phyloP scores from a whole-genome alignment of 177 flowering plant species.

The Vitis hybrid region DNA sequence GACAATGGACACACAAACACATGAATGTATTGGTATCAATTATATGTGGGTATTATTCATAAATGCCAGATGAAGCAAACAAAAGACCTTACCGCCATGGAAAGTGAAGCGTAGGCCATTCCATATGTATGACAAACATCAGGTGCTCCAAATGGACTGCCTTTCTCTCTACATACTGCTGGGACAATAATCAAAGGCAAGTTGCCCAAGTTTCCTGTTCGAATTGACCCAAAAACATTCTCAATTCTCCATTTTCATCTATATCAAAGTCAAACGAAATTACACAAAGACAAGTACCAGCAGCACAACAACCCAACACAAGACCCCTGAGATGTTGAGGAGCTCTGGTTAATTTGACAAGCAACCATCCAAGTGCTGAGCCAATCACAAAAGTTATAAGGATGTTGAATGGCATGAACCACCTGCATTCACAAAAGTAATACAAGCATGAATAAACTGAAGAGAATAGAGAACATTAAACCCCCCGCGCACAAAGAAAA shows the following conservation, averaged over 20 bases:
- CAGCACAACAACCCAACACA: slow-evolving; percentile 35
- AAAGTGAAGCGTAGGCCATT: slow-evolving; percentile 66
- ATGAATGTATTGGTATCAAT: too few species aligned
- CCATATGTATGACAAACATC: slow-evolving; percentile 50
- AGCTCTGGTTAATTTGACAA: slow-evolving; percentile 22
- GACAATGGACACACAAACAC: too few species aligned
- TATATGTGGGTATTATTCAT: too few species aligned
- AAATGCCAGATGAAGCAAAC: background rate
- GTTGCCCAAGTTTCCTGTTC: slow-evolving; percentile 75
- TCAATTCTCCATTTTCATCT: background rate
- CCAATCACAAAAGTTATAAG: slow-evolving; percentile 32
- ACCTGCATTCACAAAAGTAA: slow-evolving; percentile 15
- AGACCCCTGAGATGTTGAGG: slow-evolving; percentile 31
- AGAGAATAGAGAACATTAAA: too few species aligned
- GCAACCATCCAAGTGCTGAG: slow-evolving; percentile 28
- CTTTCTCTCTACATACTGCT: slow-evolving; percentile 72
- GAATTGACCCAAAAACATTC: slow-evolving; percentile 3
- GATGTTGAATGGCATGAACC: slow-evolving; percentile 44
- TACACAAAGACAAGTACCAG: slow-evolving; percentile 16
- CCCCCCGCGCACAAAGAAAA: too few species aligned
- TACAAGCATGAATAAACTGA: background rate
- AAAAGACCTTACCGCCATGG: slow-evolving; percentile 65
- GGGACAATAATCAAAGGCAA: slow-evolving; percentile 70
- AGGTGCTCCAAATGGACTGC: slow-evolving; percentile 74
- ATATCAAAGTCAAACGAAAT: background rate